Percentiles rank a stretch among this genome's conserved stretches.
Evolutionary conservation across 345 rosid species (phyloP).

Genomic region (Iberis pinnata): DNA sequence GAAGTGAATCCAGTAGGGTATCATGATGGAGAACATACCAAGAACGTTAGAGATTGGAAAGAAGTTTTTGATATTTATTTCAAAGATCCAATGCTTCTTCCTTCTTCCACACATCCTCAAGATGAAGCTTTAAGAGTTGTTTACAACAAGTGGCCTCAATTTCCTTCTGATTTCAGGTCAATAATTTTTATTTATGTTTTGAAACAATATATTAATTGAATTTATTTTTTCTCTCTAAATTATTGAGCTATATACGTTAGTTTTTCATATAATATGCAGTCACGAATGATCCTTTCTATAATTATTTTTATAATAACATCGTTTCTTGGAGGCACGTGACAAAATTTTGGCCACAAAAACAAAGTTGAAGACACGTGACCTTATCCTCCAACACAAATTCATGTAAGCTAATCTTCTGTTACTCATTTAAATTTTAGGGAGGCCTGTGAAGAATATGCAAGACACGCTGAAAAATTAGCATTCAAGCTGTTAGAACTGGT

Average conservation of each 20-base stretch:
- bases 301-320: too few relatives aligned
- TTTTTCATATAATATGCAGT: too few relatives aligned
- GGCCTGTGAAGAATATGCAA: constrained; percentile 38
- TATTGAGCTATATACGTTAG: too few relatives aligned
- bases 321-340: constrained; percentile 18
- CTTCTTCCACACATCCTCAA: constrained; percentile 38
- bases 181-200: background rate
- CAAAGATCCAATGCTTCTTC: constrained; percentile 43
- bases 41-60: constrained; percentile 62
- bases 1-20: constrained; percentile 46
- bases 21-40: constrained; percentile 56
- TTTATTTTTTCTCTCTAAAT: too few relatives aligned
- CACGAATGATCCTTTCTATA: too few relatives aligned
- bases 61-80: constrained; percentile 52
- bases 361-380: too few relatives aligned
- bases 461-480: constrained; percentile 45
- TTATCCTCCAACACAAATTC: background rate
- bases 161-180: constrained; percentile 43
- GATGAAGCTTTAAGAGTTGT: constrained; percentile 34
- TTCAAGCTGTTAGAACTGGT: constrained; percentile 41
- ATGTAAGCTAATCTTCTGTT: background rate
- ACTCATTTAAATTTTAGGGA: constrained; percentile 30
- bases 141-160: constrained; percentile 52
- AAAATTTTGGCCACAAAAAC: too few relatives aligned
- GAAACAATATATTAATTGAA: too few relatives aligned